phyloP scores from a whole-genome alignment of 176 grass and related monocot species.

The Bolboschoenus planiculmis region DNA sequence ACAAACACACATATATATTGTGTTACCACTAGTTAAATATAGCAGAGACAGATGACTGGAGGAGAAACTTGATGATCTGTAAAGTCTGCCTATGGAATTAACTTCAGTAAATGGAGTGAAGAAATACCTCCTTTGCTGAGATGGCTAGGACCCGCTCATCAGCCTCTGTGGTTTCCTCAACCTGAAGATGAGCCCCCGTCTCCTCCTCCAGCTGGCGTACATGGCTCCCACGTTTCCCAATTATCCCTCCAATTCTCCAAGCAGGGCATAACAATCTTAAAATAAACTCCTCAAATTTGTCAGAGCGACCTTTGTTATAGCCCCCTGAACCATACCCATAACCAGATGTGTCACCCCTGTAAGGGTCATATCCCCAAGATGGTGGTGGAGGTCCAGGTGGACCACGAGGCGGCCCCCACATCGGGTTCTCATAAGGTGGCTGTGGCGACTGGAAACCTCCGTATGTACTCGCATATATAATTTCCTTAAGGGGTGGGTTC shows the following conservation, averaged over 20 bases:
- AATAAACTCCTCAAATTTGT: conserved; percentile 66
- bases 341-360: conserved; percentile 43
- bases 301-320: conserved; percentile 19
- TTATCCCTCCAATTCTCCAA: conserved; percentile 80
- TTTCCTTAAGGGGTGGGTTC: conserved; percentile 77
- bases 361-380: conserved; percentile 47
- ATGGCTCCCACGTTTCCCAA: conserved; percentile 75
- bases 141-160: conserved; percentile 75
- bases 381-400: conserved; percentile 28
- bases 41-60: not conserved
- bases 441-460: conserved; percentile 35
- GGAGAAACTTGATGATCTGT: not conserved
- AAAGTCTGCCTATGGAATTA: not conserved
- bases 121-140: conserved; percentile 81
- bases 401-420: conserved; percentile 23
- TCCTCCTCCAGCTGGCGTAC: conserved; percentile 77
- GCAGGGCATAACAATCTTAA: conserved; percentile 67
- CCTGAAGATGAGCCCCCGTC: conserved; percentile 72
- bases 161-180: conserved; percentile 65
- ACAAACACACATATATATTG: conserved; percentile 4
- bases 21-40: not conserved
- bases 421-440: conserved; percentile 38
- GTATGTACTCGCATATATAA: conserved; percentile 83
- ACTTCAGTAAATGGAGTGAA: conserved; percentile 13
- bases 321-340: conserved; percentile 29